Evolutionary conservation across 495 filamentous ascomycete species (phyloP).

Genomic region (Friedmanniomyces simplex): DNA sequence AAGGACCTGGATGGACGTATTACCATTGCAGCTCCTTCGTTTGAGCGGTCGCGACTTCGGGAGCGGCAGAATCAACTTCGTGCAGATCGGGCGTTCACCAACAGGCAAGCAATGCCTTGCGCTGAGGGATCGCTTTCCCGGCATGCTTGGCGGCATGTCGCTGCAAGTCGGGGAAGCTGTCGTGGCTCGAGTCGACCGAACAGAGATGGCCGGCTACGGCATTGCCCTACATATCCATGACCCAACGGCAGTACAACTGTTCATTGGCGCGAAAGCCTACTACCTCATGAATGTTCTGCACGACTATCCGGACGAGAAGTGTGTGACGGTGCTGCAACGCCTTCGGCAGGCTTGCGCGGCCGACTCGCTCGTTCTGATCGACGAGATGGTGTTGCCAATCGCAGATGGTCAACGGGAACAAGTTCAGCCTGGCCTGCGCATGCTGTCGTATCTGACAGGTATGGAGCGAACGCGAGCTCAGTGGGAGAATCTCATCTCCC

Average conservation of each 20-base stretch:
- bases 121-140: background rate
- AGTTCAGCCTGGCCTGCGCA: background rate
- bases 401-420: background rate
- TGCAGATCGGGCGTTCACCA: background rate
- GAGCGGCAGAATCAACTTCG: background rate
- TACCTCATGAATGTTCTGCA: slow-evolving; percentile 41
- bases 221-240: background rate
- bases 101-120: background rate
- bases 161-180: background rate
- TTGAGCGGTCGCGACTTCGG: background rate
- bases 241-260: background rate
- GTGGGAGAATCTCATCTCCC: background rate
- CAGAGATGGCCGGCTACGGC: background rate
- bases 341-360: slow-evolving; percentile 29
- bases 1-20: background rate
- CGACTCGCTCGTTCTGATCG: slow-evolving; percentile 36
- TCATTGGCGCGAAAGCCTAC: slow-evolving; percentile 34
- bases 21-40: background rate
- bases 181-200: background rate
- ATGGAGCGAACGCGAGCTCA: slow-evolving; percentile 4
- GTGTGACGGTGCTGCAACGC: slow-evolving; percentile 32
- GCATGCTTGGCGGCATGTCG: background rate
- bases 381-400: slow-evolving; percentile 37
- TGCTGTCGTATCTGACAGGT: slow-evolving; percentile 3
- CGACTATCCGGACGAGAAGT: slow-evolving; percentile 36